A percentile compares a stretch with the other conserved stretches of the same genome.
Conservation (phyloP, 2,329 filamentous ascomycete species). For the Neophaeococcomyces mojaviensis region DNA sequence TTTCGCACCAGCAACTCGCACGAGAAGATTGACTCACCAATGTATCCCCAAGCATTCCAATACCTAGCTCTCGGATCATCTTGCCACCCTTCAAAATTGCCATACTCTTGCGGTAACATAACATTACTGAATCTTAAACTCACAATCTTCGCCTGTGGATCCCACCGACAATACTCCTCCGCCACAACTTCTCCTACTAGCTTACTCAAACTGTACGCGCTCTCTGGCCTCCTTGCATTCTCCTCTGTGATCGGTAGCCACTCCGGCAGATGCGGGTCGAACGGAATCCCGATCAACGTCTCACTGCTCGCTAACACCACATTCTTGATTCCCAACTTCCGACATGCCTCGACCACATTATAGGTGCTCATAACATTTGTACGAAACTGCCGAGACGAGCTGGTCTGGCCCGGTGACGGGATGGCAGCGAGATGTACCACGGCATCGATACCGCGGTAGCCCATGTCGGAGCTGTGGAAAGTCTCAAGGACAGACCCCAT, state of each 20-base stretch:
- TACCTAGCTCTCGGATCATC: conserved; percentile 6
- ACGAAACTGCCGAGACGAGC: conserved; percentile 51
- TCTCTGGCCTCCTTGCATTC: conserved; percentile 1
- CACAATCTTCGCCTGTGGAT: conserved; percentile 7
- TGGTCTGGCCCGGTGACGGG: conserved; percentile 52
- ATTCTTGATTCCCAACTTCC: conserved; percentile 54
- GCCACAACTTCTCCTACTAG: conserved; percentile 5
- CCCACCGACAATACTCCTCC: conserved; percentile 4
- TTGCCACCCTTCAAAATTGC: conserved; percentile 6
- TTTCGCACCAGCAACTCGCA: too few relatives aligned
- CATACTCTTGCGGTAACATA: conserved; percentile 7
- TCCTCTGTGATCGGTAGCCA: conserved; percentile 3
- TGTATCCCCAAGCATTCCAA: conserved; percentile 8
- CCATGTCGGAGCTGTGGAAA: conserved; percentile 47
- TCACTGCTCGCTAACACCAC: conserved; percentile 54
- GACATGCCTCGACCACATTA: conserved; percentile 57
- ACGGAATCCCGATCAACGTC: conserved; percentile 54
- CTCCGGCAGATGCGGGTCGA: conserved; percentile 34
- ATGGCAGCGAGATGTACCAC: conserved; percentile 55
- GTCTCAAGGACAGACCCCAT: conserved; percentile 50
- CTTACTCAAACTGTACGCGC: conserved; percentile 6
- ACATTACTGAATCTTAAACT: conserved; percentile 5
- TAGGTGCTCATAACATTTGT: conserved; percentile 51
- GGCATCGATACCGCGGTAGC: conserved; percentile 47
- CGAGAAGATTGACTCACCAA: conserved; percentile 8